Conservation (phyloP, 1,139 yeast genomes). For the Yamadazyma triangularis region DNA sequence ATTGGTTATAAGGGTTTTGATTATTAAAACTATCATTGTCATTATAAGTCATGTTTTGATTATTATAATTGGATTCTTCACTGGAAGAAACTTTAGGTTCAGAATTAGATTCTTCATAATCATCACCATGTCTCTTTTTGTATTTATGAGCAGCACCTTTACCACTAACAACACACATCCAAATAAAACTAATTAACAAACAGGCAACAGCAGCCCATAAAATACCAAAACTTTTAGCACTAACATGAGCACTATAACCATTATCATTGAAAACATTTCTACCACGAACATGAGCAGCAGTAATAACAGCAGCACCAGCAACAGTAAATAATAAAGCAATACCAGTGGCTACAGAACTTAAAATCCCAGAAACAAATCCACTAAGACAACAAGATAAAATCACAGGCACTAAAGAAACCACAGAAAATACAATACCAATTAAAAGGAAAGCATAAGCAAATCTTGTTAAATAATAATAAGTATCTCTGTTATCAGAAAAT, state of each 20-base stretch:
- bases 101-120: conserved; percentile 9
- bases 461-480: conserved; percentile 61
- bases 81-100: conserved; percentile 10
- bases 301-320: conserved; percentile 56
- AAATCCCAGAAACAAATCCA: conserved; percentile 23
- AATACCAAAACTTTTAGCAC: conserved; percentile 57
- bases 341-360: conserved; percentile 16
- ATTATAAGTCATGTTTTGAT: conserved; percentile 4
- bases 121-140: conserved; percentile 3
- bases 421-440: conserved; percentile 54
- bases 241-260: conserved; percentile 47
- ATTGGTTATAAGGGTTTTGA: conserved; percentile 1
- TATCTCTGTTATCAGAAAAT: conserved; percentile 41
- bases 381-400: conserved; percentile 17
- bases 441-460: conserved; percentile 66
- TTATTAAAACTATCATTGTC: conserved; percentile 2
- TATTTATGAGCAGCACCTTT: conserved; percentile 10
- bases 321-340: conserved; percentile 50
- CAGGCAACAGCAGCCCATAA: conserved; percentile 59
- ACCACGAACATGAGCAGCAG: conserved; percentile 65
- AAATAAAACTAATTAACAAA: conserved; percentile 24
- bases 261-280: conserved; percentile 47
- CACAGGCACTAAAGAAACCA: conserved; percentile 42
- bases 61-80: conserved; percentile 6
- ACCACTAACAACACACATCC: conserved; percentile 12